Evolutionary conservation across 805 yeast species (phyloP).

Genomic region (Candida corydali): DNA sequence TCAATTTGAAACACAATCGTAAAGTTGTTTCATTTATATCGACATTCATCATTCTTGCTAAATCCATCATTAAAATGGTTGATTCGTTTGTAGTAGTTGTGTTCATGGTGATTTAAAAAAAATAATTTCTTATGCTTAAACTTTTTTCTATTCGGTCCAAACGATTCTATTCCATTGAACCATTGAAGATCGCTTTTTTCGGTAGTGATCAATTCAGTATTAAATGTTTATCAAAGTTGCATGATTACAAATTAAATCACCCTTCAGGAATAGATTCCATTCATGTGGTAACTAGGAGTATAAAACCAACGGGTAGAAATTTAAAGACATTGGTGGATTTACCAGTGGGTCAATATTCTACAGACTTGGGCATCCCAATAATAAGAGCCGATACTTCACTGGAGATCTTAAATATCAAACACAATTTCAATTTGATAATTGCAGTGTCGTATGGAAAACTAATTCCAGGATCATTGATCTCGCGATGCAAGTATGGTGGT

Average conservation of each 20-base stretch:
- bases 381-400: slow-evolving; percentile 48
- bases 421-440: slow-evolving; percentile 59
- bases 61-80: slow-evolving; percentile 16
- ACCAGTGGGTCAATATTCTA: slow-evolving; percentile 47
- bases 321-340: slow-evolving; percentile 43
- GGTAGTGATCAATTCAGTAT: slow-evolving; percentile 76
- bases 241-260: slow-evolving; percentile 17
- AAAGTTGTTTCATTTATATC: slow-evolving; percentile 25
- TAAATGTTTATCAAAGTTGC: slow-evolving; percentile 40
- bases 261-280: slow-evolving; percentile 29
- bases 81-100: slow-evolving; percentile 7
- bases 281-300: slow-evolving; percentile 60
- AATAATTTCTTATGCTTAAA: not conserved
- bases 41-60: slow-evolving; percentile 22
- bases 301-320: slow-evolving; percentile 64
- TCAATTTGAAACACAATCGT: slow-evolving; percentile 27
- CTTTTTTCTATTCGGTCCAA: not conserved
- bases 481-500: slow-evolving; percentile 54
- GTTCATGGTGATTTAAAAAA: not conserved
- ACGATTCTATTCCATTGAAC: slow-evolving; percentile 1
- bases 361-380: slow-evolving; percentile 27
- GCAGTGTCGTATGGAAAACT: slow-evolving; percentile 89
- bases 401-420: slow-evolving; percentile 29
- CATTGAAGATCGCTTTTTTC: slow-evolving; percentile 54
- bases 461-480: slow-evolving; percentile 62